phyloP scores from a whole-genome alignment of 2,329 filamentous ascomycete genomes.

The Botryosphaeria dothidea region DNA sequence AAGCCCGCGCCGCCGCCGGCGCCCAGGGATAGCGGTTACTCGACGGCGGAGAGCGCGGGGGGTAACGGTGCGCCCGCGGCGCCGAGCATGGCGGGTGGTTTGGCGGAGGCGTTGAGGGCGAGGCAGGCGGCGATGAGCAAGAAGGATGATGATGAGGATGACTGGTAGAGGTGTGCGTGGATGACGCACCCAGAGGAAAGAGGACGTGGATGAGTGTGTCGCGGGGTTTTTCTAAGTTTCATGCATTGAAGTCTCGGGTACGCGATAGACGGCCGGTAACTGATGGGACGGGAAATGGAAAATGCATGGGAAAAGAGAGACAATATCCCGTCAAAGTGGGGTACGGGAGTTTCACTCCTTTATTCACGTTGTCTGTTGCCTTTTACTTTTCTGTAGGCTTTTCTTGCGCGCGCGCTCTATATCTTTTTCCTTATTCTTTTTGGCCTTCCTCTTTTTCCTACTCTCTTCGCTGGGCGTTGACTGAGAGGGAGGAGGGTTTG shows the following conservation, averaged over 20 bases:
- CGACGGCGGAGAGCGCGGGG: conserved; percentile 29
- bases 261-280: too few species aligned
- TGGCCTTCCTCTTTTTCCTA: not conserved
- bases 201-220: not conserved
- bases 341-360: not conserved
- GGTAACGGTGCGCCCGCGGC: conserved; percentile 31
- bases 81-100: conserved; percentile 48
- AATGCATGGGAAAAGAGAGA: too few species aligned
- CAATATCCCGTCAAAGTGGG: not conserved
- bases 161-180: conserved; percentile 26
- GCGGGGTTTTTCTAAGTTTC: not conserved
- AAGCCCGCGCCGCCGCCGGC: conserved; percentile 69
- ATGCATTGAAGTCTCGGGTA: too few species aligned
- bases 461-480: conserved; percentile 8
- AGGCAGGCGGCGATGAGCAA: conserved; percentile 51
- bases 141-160: conserved; percentile 39
- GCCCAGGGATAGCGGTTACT: conserved; percentile 65
- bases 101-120: conserved; percentile 52
- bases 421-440: not conserved
- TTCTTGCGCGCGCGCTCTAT: not conserved
- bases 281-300: too few species aligned
- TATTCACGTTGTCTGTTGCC: not conserved
- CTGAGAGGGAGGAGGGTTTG: not conserved
- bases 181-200: not conserved
- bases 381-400: not conserved